Base-by-base conservation (phyloP, 1,139 yeast species). In the Blastobotrys malaysiensis region DNA sequence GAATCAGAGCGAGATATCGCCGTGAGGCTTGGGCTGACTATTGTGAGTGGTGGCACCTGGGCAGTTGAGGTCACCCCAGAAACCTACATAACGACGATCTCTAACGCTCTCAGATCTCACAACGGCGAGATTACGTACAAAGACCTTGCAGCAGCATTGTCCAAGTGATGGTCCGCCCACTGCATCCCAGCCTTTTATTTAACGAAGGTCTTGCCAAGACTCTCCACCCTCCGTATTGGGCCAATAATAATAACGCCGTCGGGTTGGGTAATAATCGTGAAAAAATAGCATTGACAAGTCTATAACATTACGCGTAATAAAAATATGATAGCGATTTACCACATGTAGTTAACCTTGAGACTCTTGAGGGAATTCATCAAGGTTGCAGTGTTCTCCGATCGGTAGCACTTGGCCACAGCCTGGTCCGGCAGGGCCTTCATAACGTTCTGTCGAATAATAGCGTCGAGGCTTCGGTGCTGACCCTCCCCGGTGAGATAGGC, bases 1-100 rank as follows among this genome's bases (percentile, higher is more conserved):
- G 61, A 59, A 7, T 45, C 24, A 7, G 63, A 61, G 21, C 24
- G 53, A 31, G 52, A 46, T 5, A 31, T 60, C 24, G 63, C 63
- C n/a, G 46, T 27, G n/a, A 50, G 46, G 16, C 27, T 49, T 20
- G 55, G 55, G 14, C 31, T 49, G 22, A 43, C 50, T 5, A 52
- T 56, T 24, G 47, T 45, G 9, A 49, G 50, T 19, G 16, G 16
- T 7, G 56, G 55, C 36, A 36, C 13, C 36, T 49, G 52, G 56
- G 44, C 48, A 4, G 49, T 50, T 14, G 19, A 18, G 39, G 9
- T 43, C 3, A 20, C 45, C 5, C 22, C 13, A 14, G 14, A 43
- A 4, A 43, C 45, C 21, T 14, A 18, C 14, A 43, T 18, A 19
- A 18, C 24, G 22, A 14, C 45, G 22, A 43, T 20, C 21, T 16